Evolutionary conservation across 352 stramenopile species (phyloP).

Genomic region (Phytopythium oedochilum): DNA sequence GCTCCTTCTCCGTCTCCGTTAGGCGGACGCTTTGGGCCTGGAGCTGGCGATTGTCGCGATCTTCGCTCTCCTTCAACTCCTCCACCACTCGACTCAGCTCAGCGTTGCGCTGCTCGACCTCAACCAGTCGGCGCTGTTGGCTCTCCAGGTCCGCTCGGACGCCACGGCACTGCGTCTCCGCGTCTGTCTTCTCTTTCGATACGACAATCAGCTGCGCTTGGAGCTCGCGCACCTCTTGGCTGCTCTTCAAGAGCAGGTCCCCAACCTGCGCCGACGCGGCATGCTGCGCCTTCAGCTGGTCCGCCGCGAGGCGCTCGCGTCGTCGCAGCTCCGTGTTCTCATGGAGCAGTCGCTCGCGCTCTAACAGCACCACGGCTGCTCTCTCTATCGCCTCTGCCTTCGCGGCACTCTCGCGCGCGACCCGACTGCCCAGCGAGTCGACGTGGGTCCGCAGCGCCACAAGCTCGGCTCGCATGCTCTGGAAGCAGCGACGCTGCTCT

Average conservation of each 20-base stretch:
- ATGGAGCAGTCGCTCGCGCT: conserved; percentile 12
- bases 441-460: conserved; percentile 8
- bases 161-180: background rate
- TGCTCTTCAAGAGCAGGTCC: background rate
- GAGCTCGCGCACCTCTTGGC: conserved; percentile 7
- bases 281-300: conserved; percentile 2
- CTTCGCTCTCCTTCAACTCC: conserved; percentile 9
- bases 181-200: conserved; percentile 1
- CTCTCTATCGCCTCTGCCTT: conserved; percentile 38
- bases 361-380: conserved; percentile 27
- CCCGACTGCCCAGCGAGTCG: conserved; percentile 8
- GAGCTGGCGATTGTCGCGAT: conserved; percentile 14
- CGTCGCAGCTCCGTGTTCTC: background rate
- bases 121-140: background rate
- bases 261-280: background rate
- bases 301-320: conserved; percentile 3
- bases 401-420: conserved; percentile 12
- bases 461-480: conserved; percentile 1
- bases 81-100: conserved; percentile 6
- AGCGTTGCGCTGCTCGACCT: background rate
- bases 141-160: background rate
- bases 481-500: conserved; percentile 10
- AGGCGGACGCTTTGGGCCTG: background rate
- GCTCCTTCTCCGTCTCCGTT: background rate
- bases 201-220: conserved; percentile 2